phyloP scores from a whole-genome alignment of 352 stramenopile species.

The Globisporangium perplexum region DNA sequence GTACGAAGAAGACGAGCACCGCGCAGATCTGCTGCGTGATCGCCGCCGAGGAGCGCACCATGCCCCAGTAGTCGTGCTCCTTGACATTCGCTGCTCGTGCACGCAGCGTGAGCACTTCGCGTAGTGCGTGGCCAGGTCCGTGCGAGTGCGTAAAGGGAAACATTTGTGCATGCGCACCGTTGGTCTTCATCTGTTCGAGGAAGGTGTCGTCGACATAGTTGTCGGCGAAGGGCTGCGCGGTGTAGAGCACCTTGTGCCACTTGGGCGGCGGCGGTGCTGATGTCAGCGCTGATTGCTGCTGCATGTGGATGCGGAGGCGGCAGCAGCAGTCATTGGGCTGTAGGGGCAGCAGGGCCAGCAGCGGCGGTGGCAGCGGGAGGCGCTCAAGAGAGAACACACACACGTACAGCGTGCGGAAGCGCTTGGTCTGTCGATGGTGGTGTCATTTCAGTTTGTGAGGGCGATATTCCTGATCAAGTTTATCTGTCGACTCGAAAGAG shows the following conservation, averaged over 20 bases:
- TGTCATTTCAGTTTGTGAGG: too few species aligned
- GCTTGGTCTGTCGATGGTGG: too few species aligned
- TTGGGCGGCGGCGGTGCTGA: neutral
- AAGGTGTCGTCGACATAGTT: slow-evolving; percentile 89
- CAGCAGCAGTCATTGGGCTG: neutral
- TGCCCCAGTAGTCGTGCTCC: slow-evolving; percentile 79
- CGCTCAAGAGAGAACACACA: too few species aligned
- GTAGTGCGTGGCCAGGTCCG: neutral
- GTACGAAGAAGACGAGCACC: slow-evolving; percentile 86
- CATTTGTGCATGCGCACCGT: slow-evolving; percentile 36
- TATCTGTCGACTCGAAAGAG: too few species aligned
- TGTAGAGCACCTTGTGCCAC: slow-evolving; percentile 89
- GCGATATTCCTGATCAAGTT: too few species aligned
- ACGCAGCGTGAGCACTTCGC: neutral
- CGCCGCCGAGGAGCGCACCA: slow-evolving; percentile 78
- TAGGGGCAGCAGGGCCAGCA: neutral
- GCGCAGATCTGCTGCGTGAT: slow-evolving; percentile 88
- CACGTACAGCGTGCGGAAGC: too few species aligned
- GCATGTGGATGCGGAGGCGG: neutral
- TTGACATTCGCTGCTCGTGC: slow-evolving; percentile 56
- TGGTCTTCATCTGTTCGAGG: slow-evolving; percentile 88
- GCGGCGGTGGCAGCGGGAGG: too few species aligned
- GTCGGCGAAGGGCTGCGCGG: slow-evolving; percentile 84
- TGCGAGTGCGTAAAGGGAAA: neutral
- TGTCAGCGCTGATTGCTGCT: neutral